A percentile compares a stretch with the other conserved stretches of the same genome.
phyloP scores from a whole-genome alignment of 805 yeast species.

The Ogataea chonburiensis region DNA sequence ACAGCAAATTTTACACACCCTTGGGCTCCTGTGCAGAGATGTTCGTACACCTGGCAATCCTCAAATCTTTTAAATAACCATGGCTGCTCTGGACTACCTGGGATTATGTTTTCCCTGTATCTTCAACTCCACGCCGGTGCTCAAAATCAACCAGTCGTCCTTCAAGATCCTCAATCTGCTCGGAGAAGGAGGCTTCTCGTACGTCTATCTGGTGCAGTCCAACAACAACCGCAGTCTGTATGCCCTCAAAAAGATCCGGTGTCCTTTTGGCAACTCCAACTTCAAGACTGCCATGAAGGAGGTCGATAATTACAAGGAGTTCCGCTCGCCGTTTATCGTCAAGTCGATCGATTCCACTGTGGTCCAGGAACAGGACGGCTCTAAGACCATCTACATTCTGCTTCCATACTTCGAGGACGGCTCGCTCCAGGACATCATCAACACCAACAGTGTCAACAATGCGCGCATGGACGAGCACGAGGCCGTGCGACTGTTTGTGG shows the following conservation, averaged over 20 bases:
- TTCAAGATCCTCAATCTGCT: conserved; percentile 68
- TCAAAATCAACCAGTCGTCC: conserved; percentile 58
- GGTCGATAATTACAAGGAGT: conserved; percentile 70
- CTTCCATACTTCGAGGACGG: conserved; percentile 75
- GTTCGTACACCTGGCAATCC: conserved; percentile 4
- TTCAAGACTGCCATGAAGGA: conserved; percentile 75
- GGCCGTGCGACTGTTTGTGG: conserved; percentile 59
- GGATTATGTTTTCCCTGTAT: conserved; percentile 45
- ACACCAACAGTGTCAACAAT: conserved; percentile 56
- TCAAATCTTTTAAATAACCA: conserved; percentile 3
- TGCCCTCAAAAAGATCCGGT: conserved; percentile 83
- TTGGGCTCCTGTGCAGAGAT: conserved; percentile 10
- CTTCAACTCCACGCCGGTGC: conserved; percentile 45
- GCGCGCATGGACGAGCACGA: conserved; percentile 58
- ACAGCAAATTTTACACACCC: conserved; percentile 10
- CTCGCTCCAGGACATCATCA: conserved; percentile 80
- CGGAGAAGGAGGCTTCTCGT: conserved; percentile 90
- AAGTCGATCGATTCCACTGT: conserved; percentile 69
- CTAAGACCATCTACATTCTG: conserved; percentile 72
- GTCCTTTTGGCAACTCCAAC: conserved; percentile 82
- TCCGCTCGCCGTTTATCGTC: conserved; percentile 65
- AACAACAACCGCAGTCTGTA: conserved; percentile 46
- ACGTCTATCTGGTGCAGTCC: conserved; percentile 72
- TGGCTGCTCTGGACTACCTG: conserved; percentile 19
- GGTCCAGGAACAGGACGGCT: conserved; percentile 73